phyloP scores from a whole-genome alignment of 1,139 yeast genomes.

The Kodamaea arcana region DNA sequence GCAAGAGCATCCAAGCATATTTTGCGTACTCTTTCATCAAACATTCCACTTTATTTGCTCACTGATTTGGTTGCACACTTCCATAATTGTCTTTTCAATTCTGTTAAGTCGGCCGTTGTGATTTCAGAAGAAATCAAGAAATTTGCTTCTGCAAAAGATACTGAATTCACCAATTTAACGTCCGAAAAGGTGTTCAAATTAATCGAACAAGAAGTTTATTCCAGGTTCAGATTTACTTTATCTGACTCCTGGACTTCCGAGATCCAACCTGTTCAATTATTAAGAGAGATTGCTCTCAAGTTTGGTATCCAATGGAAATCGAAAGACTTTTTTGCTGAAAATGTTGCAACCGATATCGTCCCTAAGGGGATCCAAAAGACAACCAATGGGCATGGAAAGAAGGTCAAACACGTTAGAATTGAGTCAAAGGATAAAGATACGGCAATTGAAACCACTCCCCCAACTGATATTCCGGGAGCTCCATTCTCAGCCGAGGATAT shows the following conservation, averaged over 20 bases:
- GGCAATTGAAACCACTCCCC: constrained; percentile 11
- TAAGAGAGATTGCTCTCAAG: constrained; percentile 71
- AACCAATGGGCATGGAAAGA: constrained; percentile 39
- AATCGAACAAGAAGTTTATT: constrained; percentile 48
- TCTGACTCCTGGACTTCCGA: constrained; percentile 44
- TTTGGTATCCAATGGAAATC: constrained; percentile 85
- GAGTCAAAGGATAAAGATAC: too few relatives aligned
- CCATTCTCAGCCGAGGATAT: constrained; percentile 62
- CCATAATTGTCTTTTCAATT: constrained; percentile 64
- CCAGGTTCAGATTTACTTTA: constrained; percentile 61
- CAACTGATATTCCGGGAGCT: constrained; percentile 26
- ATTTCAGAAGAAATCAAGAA: constrained; percentile 40
- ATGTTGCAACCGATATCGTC: constrained; percentile 12
- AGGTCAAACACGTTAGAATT: constrained; percentile 12
- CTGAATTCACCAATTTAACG: constrained; percentile 43
- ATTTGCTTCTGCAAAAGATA: constrained; percentile 41
- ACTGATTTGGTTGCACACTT: constrained; percentile 64
- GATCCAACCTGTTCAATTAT: constrained; percentile 42
- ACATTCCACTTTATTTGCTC: constrained; percentile 52
- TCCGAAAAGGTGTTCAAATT: constrained; percentile 40
- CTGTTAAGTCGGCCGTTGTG: constrained; percentile 34
- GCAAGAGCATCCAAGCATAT: constrained; percentile 78
- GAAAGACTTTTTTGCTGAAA: constrained; percentile 34
- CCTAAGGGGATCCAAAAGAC: constrained; percentile 18
- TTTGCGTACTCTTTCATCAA: constrained; percentile 46